Percentiles rank a stretch among this genome's conserved stretches.
These are phyloP conservation scores for Handroanthus guayacan DNA, from an alignment of 257 asterid species.

Conservation along the genomic window DNA sequence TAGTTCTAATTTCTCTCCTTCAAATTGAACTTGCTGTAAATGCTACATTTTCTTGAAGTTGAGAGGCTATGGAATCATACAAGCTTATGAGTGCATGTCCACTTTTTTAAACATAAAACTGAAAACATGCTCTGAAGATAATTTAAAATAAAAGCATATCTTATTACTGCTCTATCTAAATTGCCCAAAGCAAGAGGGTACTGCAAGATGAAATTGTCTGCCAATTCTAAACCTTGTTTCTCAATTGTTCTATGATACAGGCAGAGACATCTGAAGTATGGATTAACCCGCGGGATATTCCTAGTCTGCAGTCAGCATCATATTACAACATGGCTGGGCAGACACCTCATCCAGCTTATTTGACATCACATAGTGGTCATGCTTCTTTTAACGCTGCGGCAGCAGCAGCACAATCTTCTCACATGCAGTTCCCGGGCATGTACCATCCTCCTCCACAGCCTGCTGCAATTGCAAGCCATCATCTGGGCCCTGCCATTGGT, in stretches of 20 bases:
- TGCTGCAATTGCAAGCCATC: constrained; percentile 72
- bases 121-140: neutral
- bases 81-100: constrained; percentile 9
- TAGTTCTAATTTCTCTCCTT: neutral
- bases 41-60: neutral
- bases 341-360: constrained; percentile 79
- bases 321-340: constrained; percentile 90
- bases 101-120: constrained; percentile 4
- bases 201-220: neutral
- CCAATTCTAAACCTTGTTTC: neutral
- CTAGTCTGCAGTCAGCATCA: constrained; percentile 75
- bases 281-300: constrained; percentile 83
- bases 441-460: constrained; percentile 79
- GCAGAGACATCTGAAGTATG: constrained; percentile 96
- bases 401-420: constrained; percentile 84
- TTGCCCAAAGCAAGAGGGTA: neutral
- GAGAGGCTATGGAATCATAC: neutral
- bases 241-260: constrained; percentile 43
- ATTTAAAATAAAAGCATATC: neutral
- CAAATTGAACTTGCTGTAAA: neutral
- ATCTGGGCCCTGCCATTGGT: constrained; percentile 73
- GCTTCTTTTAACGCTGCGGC: constrained; percentile 79
- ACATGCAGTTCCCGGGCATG: constrained; percentile 90
- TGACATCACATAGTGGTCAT: constrained; percentile 86
- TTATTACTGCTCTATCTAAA: neutral